phyloP scores from a whole-genome alignment of 805 yeast genomes.

The Cyberlindnera maclurae region DNA sequence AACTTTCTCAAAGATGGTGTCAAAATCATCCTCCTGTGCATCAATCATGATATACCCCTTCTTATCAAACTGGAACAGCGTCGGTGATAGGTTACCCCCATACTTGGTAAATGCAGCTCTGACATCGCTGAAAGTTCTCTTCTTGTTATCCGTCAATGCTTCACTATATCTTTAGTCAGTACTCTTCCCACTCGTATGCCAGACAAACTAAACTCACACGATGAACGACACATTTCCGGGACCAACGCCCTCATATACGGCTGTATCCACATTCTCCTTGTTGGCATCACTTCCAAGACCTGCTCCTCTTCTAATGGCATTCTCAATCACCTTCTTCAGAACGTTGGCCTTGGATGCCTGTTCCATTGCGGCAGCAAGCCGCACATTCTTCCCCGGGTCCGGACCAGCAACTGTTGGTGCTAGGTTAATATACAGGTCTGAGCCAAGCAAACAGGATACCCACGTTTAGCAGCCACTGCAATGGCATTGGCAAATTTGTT shows the following conservation, averaged over 20 bases:
- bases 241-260: constrained; percentile 81
- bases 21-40: constrained; percentile 36
- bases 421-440: neutral
- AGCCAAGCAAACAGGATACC: constrained; percentile 4
- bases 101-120: constrained; percentile 68
- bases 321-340: constrained; percentile 78
- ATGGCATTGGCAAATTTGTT: constrained; percentile 69
- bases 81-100: constrained; percentile 68
- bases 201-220: constrained; percentile 27
- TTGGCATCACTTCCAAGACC: constrained; percentile 51
- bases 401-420: constrained; percentile 48
- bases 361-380: constrained; percentile 67
- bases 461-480: constrained; percentile 58
- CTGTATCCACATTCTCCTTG: constrained; percentile 41
- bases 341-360: constrained; percentile 71
- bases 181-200: neutral
- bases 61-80: constrained; percentile 68
- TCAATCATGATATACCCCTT: constrained; percentile 65
- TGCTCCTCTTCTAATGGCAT: constrained; percentile 78
- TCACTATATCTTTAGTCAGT: constrained; percentile 29
- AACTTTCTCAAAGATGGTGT: constrained; percentile 65
- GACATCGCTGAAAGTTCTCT: constrained; percentile 69
- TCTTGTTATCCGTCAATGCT: constrained; percentile 83
- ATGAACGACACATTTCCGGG: constrained; percentile 88
- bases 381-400: constrained; percentile 54